Evolutionary conservation across 371 early-diverging fungal species (phyloP), one percentile per base, ranked within the genome.

Genomic region (Cladochytrium tenue): DNA sequence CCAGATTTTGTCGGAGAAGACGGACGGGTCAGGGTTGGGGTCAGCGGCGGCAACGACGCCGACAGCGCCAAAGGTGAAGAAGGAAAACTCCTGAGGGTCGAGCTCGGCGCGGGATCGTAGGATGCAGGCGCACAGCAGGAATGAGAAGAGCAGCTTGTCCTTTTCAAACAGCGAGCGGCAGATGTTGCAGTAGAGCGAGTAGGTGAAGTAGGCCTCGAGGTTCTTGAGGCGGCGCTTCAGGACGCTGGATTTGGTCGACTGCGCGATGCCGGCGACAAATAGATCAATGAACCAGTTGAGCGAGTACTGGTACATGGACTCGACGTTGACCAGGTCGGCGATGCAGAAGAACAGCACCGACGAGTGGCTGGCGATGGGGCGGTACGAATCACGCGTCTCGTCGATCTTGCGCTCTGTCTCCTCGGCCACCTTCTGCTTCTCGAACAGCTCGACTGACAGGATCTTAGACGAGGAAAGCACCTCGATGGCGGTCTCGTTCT

Each of bases 271-370:
- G 58, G 67, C 75, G 31, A 76, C 58, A 61, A 83, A 85, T 27
- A 85, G 71, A 58, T 85, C 82, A 52, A 85, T 81, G 66, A 85
- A 85, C 85, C 85, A 85, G 4, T 65, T 73, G 31, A 85, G 73
- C 2, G 83, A 83, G 63, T 83, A 85, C 62, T 85, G 85, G 64
- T 85, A 85, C 85, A 85, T 85, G 25, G 82, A 79, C 51, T 85
- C 85, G 51, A 85, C 82, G 63, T 81, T 81, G 27, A 80, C 81
- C 23, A 85, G 65, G 57, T 85, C 85, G 26, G 85, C 85, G 43
- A 85, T 83, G 71, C 81, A 81, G 66, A 85, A 85, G 60, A 79
- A 85, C 27, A 85, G 71, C 0, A 72, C 68, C 1, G 82, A 72
- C 4, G 85, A 83, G 63, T 79, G 81, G 63, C 79, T 81, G 1